Percentiles rank a stretch among this genome's conserved stretches.
Evolutionary conservation across 2,329 filamentous ascomycete genomes (phyloP).

Genomic region (Exserohilum turcica): DNA sequence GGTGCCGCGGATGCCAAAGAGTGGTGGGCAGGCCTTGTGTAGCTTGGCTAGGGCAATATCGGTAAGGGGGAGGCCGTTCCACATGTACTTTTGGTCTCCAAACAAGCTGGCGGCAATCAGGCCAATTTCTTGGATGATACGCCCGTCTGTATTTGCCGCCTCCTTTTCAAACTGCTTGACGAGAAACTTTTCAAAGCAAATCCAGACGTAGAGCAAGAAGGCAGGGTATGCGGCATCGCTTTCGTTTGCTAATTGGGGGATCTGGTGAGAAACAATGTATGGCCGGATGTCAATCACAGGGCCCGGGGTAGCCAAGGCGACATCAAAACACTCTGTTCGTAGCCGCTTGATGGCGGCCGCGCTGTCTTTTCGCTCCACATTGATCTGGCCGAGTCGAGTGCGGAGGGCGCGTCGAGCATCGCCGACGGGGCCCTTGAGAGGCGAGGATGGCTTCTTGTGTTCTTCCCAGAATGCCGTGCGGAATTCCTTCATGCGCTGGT

Average conservation of each 20-base stretch:
- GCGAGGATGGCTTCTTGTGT: slow-evolving; percentile 29
- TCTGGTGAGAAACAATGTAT: slow-evolving; percentile 42
- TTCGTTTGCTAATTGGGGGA: slow-evolving; percentile 35
- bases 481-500: slow-evolving; percentile 46
- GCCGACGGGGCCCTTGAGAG: slow-evolving; percentile 38
- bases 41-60: slow-evolving; percentile 90
- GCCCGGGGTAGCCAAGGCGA: slow-evolving; percentile 29
- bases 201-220: slow-evolving; percentile 70
- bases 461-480: slow-evolving; percentile 37
- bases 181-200: slow-evolving; percentile 74
- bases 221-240: slow-evolving; percentile 51
- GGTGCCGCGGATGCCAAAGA: slow-evolving; percentile 81
- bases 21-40: slow-evolving; percentile 76
- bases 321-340: slow-evolving; percentile 36
- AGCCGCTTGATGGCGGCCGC: slow-evolving; percentile 34
- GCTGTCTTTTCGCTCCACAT: slow-evolving; percentile 33
- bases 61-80: slow-evolving; percentile 70
- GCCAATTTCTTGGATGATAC: slow-evolving; percentile 75
- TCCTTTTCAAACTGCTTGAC: slow-evolving; percentile 63
- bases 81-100: slow-evolving; percentile 68
- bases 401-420: slow-evolving; percentile 42
- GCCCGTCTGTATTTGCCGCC: slow-evolving; percentile 45
- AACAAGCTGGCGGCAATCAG: slow-evolving; percentile 77
- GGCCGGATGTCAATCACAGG: slow-evolving; percentile 45
- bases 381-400: slow-evolving; percentile 44